Conservation (phyloP, 2,329 filamentous ascomycete species). For the Pyrenochaeta sp. region DNA sequence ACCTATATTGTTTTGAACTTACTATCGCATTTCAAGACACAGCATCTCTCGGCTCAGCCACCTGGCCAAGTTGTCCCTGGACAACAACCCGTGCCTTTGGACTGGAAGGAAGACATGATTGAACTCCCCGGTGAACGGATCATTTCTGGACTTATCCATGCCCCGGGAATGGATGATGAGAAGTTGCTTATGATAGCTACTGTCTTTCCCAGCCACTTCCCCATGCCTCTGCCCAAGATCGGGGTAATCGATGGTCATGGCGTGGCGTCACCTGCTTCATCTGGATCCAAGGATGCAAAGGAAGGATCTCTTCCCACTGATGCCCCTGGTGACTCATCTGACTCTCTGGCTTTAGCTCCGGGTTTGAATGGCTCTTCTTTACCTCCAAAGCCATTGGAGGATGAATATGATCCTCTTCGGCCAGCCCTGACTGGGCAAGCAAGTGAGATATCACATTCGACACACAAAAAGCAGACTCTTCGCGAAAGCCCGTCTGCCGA, state of each 20-base stretch:
- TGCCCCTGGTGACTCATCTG: slow-evolving; percentile 26
- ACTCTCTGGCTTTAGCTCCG: slow-evolving; percentile 25
- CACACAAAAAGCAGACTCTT: slow-evolving; percentile 30
- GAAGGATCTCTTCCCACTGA: slow-evolving; percentile 21
- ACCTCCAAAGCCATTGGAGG: slow-evolving; percentile 46
- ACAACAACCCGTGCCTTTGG: slow-evolving; percentile 37
- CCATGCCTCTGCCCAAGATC: slow-evolving; percentile 53
- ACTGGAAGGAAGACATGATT: slow-evolving; percentile 70
- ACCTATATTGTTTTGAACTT: slow-evolving; percentile 61
- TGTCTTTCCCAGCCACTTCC: slow-evolving; percentile 57
- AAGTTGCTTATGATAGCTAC: slow-evolving; percentile 62
- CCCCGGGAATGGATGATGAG: slow-evolving; percentile 64
- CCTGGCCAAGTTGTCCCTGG: slow-evolving; percentile 32
- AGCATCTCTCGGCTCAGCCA: slow-evolving; percentile 52
- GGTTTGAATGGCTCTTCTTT: slow-evolving; percentile 42
- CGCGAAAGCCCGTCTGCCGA: slow-evolving; percentile 36
- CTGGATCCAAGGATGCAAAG: slow-evolving; percentile 41
- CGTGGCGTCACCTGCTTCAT: slow-evolving; percentile 34
- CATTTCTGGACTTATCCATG: slow-evolving; percentile 58
- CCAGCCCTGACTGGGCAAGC: slow-evolving; percentile 39
- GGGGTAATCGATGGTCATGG: slow-evolving; percentile 44
- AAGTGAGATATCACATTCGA: slow-evolving; percentile 20
- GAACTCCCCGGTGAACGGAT: slow-evolving; percentile 62
- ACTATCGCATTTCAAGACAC: slow-evolving; percentile 66
- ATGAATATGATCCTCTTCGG: slow-evolving; percentile 59